Conservation (phyloP, 495 filamentous ascomycete species). For the Xylaria cubensis region DNA sequence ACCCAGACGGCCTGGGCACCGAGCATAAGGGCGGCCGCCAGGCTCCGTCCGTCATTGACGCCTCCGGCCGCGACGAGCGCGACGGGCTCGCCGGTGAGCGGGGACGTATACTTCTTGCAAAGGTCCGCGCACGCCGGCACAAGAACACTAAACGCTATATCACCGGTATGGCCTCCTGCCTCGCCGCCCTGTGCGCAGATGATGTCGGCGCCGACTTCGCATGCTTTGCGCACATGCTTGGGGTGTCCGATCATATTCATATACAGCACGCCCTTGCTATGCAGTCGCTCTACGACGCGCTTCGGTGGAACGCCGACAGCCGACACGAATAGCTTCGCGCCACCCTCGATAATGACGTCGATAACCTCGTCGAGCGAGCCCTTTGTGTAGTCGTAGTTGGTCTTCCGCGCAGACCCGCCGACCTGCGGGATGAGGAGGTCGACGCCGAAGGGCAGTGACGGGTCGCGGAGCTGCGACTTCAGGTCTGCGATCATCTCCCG, state of each 20-base stretch:
- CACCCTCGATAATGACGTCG: conserved; percentile 86
- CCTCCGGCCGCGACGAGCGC: conserved; percentile 91
- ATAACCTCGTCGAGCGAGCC: conserved; percentile 90
- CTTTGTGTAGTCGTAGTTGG: conserved; percentile 98
- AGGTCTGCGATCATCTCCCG: conserved; percentile 88
- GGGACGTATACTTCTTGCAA: conserved; percentile 73
- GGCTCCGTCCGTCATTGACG: conserved; percentile 85
- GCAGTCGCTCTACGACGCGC: conserved; percentile 81
- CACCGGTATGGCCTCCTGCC: conserved; percentile 70
- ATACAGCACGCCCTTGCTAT: conserved; percentile 82
- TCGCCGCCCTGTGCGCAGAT: conserved; percentile 75
- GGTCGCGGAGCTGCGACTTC: conserved; percentile 83
- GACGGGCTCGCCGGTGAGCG: conserved; percentile 83
- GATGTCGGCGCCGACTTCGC: conserved; percentile 81
- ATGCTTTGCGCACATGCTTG: conserved; percentile 90
- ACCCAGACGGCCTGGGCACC: conserved; percentile 92
- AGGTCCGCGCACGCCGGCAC: conserved; percentile 82
- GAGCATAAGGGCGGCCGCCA: conserved; percentile 88
- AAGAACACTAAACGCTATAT: conserved; percentile 66
- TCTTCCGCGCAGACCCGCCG: conserved; percentile 87
- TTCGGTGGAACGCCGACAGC: conserved; percentile 91
- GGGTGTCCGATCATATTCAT: conserved; percentile 99
- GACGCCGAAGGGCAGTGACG: conserved; percentile 94
- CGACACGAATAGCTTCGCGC: conserved; percentile 88
- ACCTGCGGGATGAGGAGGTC: conserved; percentile 94